Base-by-base conservation (phyloP, 1,284 basidiomycete genomes). In the Naganishia sp. region DNA sequence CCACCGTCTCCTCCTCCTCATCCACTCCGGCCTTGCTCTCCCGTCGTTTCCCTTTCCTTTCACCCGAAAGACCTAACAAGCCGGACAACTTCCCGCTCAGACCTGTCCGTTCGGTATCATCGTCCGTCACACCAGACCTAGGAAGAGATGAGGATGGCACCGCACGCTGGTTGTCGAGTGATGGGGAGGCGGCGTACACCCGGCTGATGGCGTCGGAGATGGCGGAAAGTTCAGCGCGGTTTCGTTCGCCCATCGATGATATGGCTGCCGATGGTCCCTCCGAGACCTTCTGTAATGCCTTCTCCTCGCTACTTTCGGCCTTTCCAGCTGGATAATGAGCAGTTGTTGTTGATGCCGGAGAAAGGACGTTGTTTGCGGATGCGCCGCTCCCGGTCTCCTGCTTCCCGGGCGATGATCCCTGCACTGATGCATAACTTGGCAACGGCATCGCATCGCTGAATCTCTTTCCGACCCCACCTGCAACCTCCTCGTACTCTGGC, bases 171-270 rank as follows among this genome's bases (percentile, higher is more conserved):
- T 63, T 57, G 16, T 63, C 49, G 3, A 68, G 49, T 16, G 55
- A 53, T 3, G 67, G 67, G 9, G 59, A 42, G 16, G 59, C 42
- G 21, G 50, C 25, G 36, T 68, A 66, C 6, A 64, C 64, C 13
- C 63, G 64, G 48, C 55, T 46, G 48, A 68, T 44, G 13, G 68
- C 68, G 11, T 59, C 46, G 3, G 68, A 25, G 21, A 68, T 54
- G 6, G 68, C 64, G 42, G 44, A 23, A 16, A 68, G 55, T 18
- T 68, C 68, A 21, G 42, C 39, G 36, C 39, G 59, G 3, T 25
- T 52, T 49, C 46, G 33, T 36, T 52, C n/a, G 7, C 50, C 33
- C 57, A 28, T 59, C 21, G 10, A 11, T 39, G 10, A 33, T 7
- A 33, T 33, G 5, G 39, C 53, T 13, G 36, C 36, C 13, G 13